These are phyloP conservation scores for Osmozyma mogii DNA, from an alignment of 805 yeast genomes.

Conservation along the genomic window DNA sequence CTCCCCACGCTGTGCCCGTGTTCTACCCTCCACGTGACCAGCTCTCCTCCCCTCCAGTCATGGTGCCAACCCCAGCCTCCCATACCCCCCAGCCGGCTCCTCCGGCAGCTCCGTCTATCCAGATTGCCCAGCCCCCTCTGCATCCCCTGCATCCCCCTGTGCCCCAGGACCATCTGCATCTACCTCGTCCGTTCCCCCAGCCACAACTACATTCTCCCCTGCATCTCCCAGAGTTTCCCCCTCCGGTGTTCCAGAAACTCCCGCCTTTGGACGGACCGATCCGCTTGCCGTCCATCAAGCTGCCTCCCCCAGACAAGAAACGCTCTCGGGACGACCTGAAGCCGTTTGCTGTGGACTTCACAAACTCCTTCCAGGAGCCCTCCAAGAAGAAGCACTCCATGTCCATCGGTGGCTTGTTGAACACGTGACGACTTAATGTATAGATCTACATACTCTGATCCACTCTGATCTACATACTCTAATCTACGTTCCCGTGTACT, in stretches of 20 bases:
- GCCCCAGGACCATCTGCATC: neutral
- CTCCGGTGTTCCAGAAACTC: constrained; percentile 1
- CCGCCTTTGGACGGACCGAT: neutral
- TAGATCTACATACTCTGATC: neutral
- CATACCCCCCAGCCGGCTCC: neutral
- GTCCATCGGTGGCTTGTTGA: constrained; percentile 35
- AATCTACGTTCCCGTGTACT: neutral
- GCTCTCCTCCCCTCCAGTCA: neutral
- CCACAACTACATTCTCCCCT: neutral
- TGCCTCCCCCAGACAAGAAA: constrained; percentile 11
- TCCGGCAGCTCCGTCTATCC: constrained; percentile 3
- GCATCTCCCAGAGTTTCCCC: neutral
- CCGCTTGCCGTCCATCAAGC: constrained; percentile 4
- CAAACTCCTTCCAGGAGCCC: constrained; percentile 8
- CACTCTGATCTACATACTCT: too few relatives aligned
- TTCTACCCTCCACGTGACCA: constrained; percentile 1
- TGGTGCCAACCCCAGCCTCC: neutral
- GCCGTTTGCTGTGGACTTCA: constrained; percentile 14
- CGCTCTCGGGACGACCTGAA: neutral
- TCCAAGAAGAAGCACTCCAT: constrained; percentile 15
- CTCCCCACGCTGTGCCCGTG: constrained; percentile 1
- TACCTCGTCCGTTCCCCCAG: constrained; percentile 1
- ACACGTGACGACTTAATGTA: constrained; percentile 11
- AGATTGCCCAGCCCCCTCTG: constrained; percentile 4
- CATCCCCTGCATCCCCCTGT: constrained; percentile 1